Percentiles rank a stretch among this genome's conserved stretches.
Conservation (phyloP, 352 stramenopile genomes). For the Nothophytophthora sp. region DNA sequence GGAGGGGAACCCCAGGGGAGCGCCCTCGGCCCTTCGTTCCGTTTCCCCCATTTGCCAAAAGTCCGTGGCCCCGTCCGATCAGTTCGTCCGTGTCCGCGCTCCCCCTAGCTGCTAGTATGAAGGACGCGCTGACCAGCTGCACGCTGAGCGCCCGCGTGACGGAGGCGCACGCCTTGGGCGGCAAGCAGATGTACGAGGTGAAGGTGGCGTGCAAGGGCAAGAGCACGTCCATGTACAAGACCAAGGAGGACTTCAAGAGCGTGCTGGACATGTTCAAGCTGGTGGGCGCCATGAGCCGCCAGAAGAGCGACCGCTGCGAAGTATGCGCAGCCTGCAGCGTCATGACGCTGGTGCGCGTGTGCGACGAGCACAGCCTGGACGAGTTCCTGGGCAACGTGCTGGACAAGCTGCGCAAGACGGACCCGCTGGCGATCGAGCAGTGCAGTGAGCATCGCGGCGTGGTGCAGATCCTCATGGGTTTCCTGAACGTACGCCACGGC, state of each 20-base stretch:
- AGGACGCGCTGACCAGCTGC: conserved; percentile 38
- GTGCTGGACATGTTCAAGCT: conserved; percentile 85
- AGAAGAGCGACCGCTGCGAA: conserved; percentile 47
- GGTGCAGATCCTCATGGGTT: conserved; percentile 85
- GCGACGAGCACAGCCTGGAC: conserved; percentile 60
- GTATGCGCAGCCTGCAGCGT: conserved; percentile 56
- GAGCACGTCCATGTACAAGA: conserved; percentile 81
- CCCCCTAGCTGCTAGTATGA: conserved; percentile 31
- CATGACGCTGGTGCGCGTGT: conserved; percentile 36
- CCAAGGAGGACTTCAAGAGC: conserved; percentile 82
- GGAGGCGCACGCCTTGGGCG: conserved; percentile 63
- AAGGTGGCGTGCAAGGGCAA: conserved; percentile 79
- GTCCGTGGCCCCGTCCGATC: not conserved
- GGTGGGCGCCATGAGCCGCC: conserved; percentile 66
- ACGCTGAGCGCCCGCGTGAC: conserved; percentile 56
- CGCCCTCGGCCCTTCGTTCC: conserved; percentile 31
- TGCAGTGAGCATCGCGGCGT: conserved; percentile 73
- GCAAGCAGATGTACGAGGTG: conserved; percentile 84
- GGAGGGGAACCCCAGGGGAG: conserved; percentile 1
- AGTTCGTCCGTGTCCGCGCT: not conserved
- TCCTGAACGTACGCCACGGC: conserved; percentile 74
- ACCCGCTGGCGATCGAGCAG: conserved; percentile 40
- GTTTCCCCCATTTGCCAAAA: conserved; percentile 25
- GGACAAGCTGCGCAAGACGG: conserved; percentile 52
- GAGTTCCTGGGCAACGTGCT: conserved; percentile 57